Percentiles rank a stretch among this genome's conserved stretches.
Evolutionary conservation across 257 asterid genomes (phyloP).

Genomic region (Nicotiana paniculata): DNA sequence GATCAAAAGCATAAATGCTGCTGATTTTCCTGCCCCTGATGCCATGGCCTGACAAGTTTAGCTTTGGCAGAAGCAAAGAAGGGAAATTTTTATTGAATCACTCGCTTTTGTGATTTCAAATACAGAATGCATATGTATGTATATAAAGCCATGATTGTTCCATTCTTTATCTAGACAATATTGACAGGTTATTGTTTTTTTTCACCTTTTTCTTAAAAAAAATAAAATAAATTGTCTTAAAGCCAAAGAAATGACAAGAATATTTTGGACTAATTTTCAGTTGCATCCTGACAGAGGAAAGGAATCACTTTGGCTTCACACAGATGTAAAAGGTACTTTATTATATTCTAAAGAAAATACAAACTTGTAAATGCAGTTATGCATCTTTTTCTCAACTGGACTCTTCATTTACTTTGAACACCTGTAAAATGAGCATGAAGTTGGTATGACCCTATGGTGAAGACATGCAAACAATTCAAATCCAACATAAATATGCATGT

Average conservation of each 20-base stretch:
- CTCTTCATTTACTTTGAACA: background rate
- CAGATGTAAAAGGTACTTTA: background rate
- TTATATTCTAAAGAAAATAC: background rate
- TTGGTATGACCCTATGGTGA: background rate
- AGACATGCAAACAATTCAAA: background rate
- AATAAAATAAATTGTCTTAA: constrained; percentile 15
- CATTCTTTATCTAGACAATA: constrained; percentile 26
- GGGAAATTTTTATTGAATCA: background rate
- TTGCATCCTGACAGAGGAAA: constrained; percentile 38
- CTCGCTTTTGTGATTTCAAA: constrained; percentile 12
- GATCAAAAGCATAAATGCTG: constrained; percentile 49
- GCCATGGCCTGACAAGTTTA: constrained; percentile 46
- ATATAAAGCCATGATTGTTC: constrained; percentile 26
- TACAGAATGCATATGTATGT: constrained; percentile 12
- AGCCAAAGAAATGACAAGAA: constrained; percentile 28
- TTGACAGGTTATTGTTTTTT: constrained; percentile 15
- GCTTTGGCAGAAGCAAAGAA: constrained; percentile 4
- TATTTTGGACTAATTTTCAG: constrained; percentile 17
- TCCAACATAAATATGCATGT: no score
- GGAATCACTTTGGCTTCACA: constrained; percentile 28
- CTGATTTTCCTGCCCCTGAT: constrained; percentile 76
- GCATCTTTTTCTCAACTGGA: background rate
- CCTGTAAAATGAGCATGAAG: no score
- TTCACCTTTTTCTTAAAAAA: background rate
- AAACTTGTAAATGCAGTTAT: background rate